Conservation (phyloP, 208 protist genomes). For the Jaenimonas drosophilae region DNA sequence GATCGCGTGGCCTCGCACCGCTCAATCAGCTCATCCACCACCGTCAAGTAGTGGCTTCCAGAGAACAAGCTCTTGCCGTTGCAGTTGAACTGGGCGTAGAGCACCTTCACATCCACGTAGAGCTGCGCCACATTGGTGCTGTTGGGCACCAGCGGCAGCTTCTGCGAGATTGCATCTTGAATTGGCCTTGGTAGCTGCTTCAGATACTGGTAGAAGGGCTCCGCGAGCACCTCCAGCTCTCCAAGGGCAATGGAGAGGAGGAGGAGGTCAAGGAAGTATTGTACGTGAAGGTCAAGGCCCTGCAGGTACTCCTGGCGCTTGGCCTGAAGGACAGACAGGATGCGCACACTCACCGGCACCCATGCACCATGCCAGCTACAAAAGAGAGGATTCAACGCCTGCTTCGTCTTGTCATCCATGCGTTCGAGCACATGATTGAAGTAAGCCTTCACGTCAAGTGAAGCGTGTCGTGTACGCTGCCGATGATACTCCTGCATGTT, state of each 20-base stretch:
- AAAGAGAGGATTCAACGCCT: slow-evolving; percentile 2
- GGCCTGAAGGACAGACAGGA: slow-evolving; percentile 30
- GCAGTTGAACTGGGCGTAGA: no score
- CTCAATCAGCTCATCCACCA: no score
- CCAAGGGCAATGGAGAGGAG: slow-evolving; percentile 28
- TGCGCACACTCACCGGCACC: slow-evolving; percentile 18
- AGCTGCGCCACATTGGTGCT: no score
- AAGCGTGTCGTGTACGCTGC: background rate
- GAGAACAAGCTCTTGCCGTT: no score
- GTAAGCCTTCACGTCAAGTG: background rate
- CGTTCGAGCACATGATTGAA: slow-evolving; percentile 2
- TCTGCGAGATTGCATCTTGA: no score
- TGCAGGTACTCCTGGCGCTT: slow-evolving; percentile 29
- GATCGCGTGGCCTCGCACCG: no score
- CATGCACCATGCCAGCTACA: slow-evolving; percentile 1
- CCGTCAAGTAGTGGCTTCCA: no score
- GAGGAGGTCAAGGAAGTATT: slow-evolving; percentile 52
- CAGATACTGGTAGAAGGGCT: no score
- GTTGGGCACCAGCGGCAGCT: no score
- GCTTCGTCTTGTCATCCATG: slow-evolving; percentile 5
- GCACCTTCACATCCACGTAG: no score
- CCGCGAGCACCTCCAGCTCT: no score
- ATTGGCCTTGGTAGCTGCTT: no score
- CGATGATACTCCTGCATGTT: slow-evolving; percentile 1
- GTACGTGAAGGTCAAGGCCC: slow-evolving; percentile 26